Base-by-base conservation (phyloP, 2,329 filamentous ascomycete species). In the Cercospora sesami region DNA sequence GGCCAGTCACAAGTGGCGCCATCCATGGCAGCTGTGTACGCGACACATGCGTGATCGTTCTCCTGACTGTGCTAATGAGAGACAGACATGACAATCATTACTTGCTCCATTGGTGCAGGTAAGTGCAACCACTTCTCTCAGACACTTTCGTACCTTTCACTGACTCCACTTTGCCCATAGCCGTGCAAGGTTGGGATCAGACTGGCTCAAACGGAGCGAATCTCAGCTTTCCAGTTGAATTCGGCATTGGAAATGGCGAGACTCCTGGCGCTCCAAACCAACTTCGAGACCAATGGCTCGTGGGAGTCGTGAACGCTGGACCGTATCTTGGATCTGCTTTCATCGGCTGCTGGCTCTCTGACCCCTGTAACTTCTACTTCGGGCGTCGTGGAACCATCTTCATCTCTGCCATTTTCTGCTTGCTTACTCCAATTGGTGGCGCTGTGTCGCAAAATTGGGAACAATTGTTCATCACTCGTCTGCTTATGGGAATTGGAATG, bases 401-500 rank as follows among this genome's bases (percentile, higher is more conserved):
- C 65, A 36, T 81, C 66, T 75, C 76, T 6, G 79, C 78, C 2
- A 62, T 81, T 72, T 89, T 91, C 75, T 90, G 86, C 75, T 81
- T 92, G 31, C 84, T 90, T 76, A 84, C 90, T 1, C 87, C 90
- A 1, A 87, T 93, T 69, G 90, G 89, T n/a, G 88, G 86, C 63
- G 90, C 84, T 0, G 73, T 87, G 16, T 83, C 83, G 8, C 86
- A 89, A 70, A 86, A 78, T 39, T 91, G 82, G 82, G 71, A 75
- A 16, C 72, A 82, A 68, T 77, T 83, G 2, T 75, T 80, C 10
- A 76, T 74, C 36, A 79, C 77, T 67, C 79, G 81, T 33, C 30
- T 80, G 12, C 68, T 80, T 7, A 74, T 79, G 60, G 79, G 80
- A 16, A 77, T 81, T 12, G 81, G 81, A 23, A 83, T 83, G 80